A percentile compares a stretch with the other conserved stretches of the same genome.
These are phyloP conservation scores for Boletus sp. DNA, from an alignment of 768 basidiomycete genomes.

Conservation along the genomic window DNA sequence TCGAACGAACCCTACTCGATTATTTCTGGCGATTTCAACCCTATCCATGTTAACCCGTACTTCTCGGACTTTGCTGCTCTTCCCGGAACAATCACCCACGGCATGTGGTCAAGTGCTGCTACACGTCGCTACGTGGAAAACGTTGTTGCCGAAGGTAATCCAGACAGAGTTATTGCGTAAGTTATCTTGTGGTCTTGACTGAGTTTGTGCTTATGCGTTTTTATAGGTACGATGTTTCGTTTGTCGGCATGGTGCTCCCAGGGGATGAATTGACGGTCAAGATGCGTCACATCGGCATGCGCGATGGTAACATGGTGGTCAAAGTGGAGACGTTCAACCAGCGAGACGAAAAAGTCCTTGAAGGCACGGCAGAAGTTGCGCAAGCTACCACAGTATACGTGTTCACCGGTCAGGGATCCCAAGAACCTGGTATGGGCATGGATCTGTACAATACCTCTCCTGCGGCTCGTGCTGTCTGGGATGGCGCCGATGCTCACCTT, in stretches of 20 bases:
- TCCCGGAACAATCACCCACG: conserved; percentile 96
- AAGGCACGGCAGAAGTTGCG: conserved; percentile 89
- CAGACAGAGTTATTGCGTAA: conserved; percentile 85
- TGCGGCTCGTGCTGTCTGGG: conserved; percentile 96
- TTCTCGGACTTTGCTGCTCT: conserved; percentile 92
- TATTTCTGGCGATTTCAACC: conserved; percentile 97
- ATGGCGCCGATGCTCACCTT: conserved; percentile 90
- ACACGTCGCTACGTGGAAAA: conserved; percentile 91
- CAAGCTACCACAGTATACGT: conserved; percentile 94
- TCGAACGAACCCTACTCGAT: conserved; percentile 96
- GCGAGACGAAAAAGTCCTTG: conserved; percentile 86
- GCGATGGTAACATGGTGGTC: conserved; percentile 89
- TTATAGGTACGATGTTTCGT: conserved; percentile 84
- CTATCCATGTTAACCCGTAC: conserved; percentile 98
- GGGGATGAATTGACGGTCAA: conserved; percentile 83
- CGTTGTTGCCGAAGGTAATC: conserved; percentile 88
- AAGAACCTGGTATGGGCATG: conserved; percentile 99
- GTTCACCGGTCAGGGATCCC: conserved; percentile 98
- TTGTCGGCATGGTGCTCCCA: conserved; percentile 96
- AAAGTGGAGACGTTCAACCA: conserved; percentile 83
- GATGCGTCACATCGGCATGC: conserved; percentile 89
- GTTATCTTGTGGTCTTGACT: conserved; percentile 32
- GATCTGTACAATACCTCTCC: conserved; percentile 92
- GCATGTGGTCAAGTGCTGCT: conserved; percentile 95
- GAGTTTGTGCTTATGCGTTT: conserved; percentile 4